Base-by-base conservation (phyloP, 768 basidiomycete genomes). In the Lyophyllum shimeji region DNA sequence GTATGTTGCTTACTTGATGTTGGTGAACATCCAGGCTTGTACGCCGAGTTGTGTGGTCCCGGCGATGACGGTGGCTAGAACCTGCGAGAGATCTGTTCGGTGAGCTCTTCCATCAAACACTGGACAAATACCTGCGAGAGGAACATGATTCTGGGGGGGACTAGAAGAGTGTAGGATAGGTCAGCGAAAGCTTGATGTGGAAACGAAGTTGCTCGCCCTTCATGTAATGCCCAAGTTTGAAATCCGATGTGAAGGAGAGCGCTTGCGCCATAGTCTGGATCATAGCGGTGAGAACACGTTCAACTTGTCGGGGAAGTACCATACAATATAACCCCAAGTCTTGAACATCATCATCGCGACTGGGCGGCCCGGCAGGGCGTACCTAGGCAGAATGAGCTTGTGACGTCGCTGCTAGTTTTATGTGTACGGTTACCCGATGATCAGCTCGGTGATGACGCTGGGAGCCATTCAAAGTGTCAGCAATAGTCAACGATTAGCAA, bases 271-370 rank as follows among this genome's bases (percentile, higher is more conserved):
- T 80, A 6, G 82, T 82, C 74, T 69, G 13, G 12, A 17, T 47
- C 11, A 37, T 17, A 17, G 15, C 12, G 8, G 34, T 37, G 11
- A 37, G 34, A 25, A 51, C 15, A 15, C 9, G 3, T 13, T 48
- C n/a, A n/a, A 8, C 33, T 25, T 7, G 8, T 13, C 45, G 29
- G 66, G 50, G 53, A 50, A 37, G 24, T 13, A 29, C 23, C 43
- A 7, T 50, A 64, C 57, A 33, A 82, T 82, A 63, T 83, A 84
- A 1, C 80, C 81, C 78, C 76, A 82, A 17, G 75, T 88, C 80
- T 90, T 92, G 80, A 92, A 90, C 73, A 92, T 74, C 90, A 92
- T 90, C 78, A 84, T 89, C 0, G 91, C 90, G 52, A 91, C 67
- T 7, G 90, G 88, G 13, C 82, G 81, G 3, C 91, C 90, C 17